phyloP scores from a whole-genome alignment of 2,329 filamentous ascomycete genomes.

The Clonostachys sp. region DNA sequence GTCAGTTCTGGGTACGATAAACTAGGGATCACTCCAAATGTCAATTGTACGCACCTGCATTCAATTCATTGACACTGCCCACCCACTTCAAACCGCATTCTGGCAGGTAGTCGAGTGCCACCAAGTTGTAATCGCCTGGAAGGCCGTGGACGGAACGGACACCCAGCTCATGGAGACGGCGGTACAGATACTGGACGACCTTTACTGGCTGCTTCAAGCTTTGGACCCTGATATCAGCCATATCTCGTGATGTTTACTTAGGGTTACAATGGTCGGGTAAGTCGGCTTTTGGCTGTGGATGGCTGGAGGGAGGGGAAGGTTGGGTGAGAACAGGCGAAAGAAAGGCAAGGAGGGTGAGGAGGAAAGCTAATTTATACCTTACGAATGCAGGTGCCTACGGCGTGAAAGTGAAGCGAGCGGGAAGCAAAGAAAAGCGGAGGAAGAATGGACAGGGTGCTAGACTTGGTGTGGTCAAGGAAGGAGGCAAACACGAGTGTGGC shows the following conservation, averaged over 20 bases:
- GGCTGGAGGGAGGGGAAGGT: background rate
- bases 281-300: background rate
- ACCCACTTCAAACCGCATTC: constrained; percentile 58
- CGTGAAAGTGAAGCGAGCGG: too few species aligned
- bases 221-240: constrained; percentile 32
- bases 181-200: constrained; percentile 66
- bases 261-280: too few species aligned
- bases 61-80: constrained; percentile 68
- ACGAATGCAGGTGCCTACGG: too few species aligned
- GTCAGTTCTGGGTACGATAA: constrained; percentile 5
- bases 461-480: too few species aligned
- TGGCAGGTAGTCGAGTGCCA: constrained; percentile 61
- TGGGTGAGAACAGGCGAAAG: background rate
- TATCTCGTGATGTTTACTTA: constrained; percentile 6
- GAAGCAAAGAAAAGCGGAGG: too few species aligned
- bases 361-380: background rate
- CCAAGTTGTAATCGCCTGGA: constrained; percentile 71
- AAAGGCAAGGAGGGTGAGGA: background rate
- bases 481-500: too few species aligned
- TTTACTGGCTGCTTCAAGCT: constrained; percentile 46
- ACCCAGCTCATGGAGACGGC: constrained; percentile 57
- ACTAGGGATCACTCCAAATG: background rate
- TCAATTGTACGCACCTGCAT: constrained; percentile 49
- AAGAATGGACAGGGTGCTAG: too few species aligned
- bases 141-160: constrained; percentile 63